phyloP scores from a whole-genome alignment of 192 early-diverging fungal species.

The Entomortierella parvispora region DNA sequence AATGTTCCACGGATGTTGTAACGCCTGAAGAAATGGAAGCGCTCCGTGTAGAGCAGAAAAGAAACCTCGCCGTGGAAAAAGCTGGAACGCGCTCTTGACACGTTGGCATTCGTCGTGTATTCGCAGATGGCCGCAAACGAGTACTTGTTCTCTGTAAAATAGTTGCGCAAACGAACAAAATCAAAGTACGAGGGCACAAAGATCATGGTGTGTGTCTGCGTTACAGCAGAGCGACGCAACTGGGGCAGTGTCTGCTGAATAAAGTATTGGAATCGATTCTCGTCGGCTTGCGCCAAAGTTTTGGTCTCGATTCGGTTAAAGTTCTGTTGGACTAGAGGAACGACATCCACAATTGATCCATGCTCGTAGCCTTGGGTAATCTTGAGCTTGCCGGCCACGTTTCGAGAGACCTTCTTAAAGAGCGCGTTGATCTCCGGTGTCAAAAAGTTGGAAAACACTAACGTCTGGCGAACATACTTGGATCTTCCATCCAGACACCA shows the following conservation, averaged over 20 bases:
- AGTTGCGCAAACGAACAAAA: slow-evolving; percentile 93
- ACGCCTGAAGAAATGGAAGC: slow-evolving; percentile 96
- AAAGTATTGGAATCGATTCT: slow-evolving; percentile 89
- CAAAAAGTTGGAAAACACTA: slow-evolving; percentile 83
- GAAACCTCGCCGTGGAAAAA: slow-evolving; percentile 85
- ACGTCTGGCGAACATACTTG: slow-evolving; percentile 88
- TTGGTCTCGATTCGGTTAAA: slow-evolving; percentile 79
- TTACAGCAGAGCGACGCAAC: slow-evolving; percentile 62
- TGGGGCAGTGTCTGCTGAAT: slow-evolving; percentile 68
- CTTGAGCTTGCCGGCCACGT: slow-evolving; percentile 79
- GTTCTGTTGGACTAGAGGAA: slow-evolving; percentile 80
- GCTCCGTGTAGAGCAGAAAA: slow-evolving; percentile 90
- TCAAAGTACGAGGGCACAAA: slow-evolving; percentile 97
- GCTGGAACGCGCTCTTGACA: slow-evolving; percentile 77
- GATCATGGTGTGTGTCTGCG: slow-evolving; percentile 74
- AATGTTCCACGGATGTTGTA: slow-evolving; percentile 85
- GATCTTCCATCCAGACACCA: slow-evolving; percentile 90
- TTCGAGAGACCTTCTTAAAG: slow-evolving; percentile 74
- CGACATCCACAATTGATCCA: slow-evolving; percentile 85
- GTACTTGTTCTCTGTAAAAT: slow-evolving; percentile 78
- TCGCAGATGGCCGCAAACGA: slow-evolving; percentile 87
- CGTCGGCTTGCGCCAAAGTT: slow-evolving; percentile 71
- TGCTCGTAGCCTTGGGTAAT: slow-evolving; percentile 64
- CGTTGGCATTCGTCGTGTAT: slow-evolving; percentile 83
- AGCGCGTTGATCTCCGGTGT: slow-evolving; percentile 94